A percentile compares a stretch with the other conserved stretches of the same genome.
These are phyloP conservation scores for Penicillium sp. DNA, from an alignment of 2,329 filamentous ascomycete genomes.

Conservation along the genomic window DNA sequence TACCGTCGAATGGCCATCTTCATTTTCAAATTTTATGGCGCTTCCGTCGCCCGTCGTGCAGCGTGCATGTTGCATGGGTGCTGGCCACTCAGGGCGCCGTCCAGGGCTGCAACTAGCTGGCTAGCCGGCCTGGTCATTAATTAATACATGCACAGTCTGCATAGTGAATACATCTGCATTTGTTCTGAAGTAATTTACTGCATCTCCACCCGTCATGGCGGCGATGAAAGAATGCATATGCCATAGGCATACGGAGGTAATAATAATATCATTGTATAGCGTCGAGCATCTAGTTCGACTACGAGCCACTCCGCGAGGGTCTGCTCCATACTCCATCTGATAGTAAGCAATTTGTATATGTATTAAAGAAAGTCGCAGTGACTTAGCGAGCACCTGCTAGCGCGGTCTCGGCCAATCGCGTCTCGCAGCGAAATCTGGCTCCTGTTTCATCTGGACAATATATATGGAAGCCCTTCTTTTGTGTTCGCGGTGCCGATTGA, in stretches of 20 bases:
- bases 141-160: neutral
- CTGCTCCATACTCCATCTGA: no score
- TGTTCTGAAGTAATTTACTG: neutral
- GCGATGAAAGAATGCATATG: neutral
- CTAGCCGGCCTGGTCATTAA: neutral
- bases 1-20: neutral
- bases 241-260: neutral
- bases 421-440: neutral
- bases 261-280: neutral
- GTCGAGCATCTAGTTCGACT: no score
- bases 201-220: neutral
- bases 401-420: constrained; percentile 4
- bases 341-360: no score
- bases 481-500: neutral
- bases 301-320: no score
- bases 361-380: neutral
- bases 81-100: neutral
- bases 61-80: neutral
- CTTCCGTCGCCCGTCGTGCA: constrained; percentile 14
- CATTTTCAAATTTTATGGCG: neutral
- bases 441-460: neutral
- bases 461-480: neutral
- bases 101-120: neutral
- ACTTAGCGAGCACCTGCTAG: neutral
- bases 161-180: neutral